phyloP scores from a whole-genome alignment of 2,329 filamentous ascomycete species.

The Colletotrichum liriopes region DNA sequence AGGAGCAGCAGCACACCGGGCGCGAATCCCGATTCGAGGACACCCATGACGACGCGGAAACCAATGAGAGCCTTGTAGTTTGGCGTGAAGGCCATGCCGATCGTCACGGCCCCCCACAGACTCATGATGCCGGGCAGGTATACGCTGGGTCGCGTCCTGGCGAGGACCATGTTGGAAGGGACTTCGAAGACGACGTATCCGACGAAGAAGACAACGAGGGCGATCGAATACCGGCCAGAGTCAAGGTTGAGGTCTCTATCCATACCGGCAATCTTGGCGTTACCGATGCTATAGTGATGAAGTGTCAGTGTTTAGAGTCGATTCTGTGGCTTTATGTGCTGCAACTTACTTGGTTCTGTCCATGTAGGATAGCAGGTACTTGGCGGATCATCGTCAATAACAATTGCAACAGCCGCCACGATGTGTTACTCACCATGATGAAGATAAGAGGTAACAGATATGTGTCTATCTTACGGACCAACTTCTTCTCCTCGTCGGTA shows the following conservation, averaged over 20 bases:
- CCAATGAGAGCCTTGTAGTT: slow-evolving; percentile 49
- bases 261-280: slow-evolving; percentile 70
- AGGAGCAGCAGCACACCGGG: slow-evolving; percentile 74
- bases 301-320: background rate
- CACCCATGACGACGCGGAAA: slow-evolving; percentile 65
- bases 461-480: slow-evolving; percentile 59
- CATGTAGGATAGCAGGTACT: slow-evolving; percentile 70
- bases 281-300: slow-evolving; percentile 58
- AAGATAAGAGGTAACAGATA: slow-evolving; percentile 67
- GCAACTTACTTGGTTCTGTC: slow-evolving; percentile 65
- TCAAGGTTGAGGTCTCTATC: slow-evolving; percentile 67
- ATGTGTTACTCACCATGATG: slow-evolving; percentile 45
- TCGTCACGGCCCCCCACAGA: slow-evolving; percentile 54
- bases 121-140: slow-evolving; percentile 79
- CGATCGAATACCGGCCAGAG: slow-evolving; percentile 72
- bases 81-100: slow-evolving; percentile 50
- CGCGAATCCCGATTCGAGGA: slow-evolving; percentile 73
- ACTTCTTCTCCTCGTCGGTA: slow-evolving; percentile 52
- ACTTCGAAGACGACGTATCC: slow-evolving; percentile 78
- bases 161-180: slow-evolving; percentile 76
- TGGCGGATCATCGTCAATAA: background rate
- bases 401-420: background rate
- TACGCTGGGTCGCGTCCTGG: slow-evolving; percentile 72
- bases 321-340: background rate
- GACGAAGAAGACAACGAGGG: slow-evolving; percentile 76